phyloP scores from a whole-genome alignment of 495 filamentous ascomycete genomes.

The Podospora pseudocomata region DNA sequence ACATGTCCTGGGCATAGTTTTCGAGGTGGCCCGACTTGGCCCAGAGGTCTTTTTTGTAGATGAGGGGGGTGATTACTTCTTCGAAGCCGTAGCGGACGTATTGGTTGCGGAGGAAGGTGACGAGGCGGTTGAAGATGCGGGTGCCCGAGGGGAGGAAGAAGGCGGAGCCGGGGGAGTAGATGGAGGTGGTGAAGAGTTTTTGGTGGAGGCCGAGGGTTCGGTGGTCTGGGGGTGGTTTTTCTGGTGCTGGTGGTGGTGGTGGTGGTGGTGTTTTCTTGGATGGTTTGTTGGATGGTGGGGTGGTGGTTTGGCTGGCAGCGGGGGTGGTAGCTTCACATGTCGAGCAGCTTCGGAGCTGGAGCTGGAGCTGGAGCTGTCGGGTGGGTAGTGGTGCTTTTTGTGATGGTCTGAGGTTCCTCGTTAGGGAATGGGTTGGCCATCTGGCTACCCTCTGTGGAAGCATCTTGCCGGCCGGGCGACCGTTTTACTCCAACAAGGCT shows the following conservation, averaged over 20 bases:
- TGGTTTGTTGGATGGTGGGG: conserved; percentile 6
- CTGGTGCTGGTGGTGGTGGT: background rate
- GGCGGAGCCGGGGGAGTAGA: conserved; percentile 82
- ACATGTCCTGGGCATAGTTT: conserved; percentile 95
- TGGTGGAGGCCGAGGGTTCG: conserved; percentile 66
- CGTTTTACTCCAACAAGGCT: background rate
- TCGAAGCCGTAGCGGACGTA: conserved; percentile 85
- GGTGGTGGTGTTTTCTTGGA: conserved; percentile 20
- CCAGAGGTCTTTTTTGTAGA: conserved; percentile 91
- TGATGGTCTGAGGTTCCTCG: background rate
- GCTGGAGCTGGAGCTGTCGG: background rate
- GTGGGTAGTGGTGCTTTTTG: background rate
- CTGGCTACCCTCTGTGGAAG: conserved; percentile 4
- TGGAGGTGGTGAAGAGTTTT: conserved; percentile 72
- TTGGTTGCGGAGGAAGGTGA: conserved; percentile 79
- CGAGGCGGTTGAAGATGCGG: conserved; percentile 80
- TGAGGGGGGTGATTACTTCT: conserved; percentile 88
- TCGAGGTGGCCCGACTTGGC: conserved; percentile 86
- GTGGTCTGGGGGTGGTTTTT: conserved; percentile 53
- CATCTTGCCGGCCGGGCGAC: conserved; percentile 1
- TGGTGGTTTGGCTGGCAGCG: background rate
- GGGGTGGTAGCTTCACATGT: conserved; percentile 16
- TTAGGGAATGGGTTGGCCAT: background rate
- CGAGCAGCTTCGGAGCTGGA: conserved; percentile 21
- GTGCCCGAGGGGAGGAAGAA: conserved; percentile 85